Base-by-base conservation (phyloP, 192 early-diverging fungal species). In the Dimargaris cristalligena region DNA sequence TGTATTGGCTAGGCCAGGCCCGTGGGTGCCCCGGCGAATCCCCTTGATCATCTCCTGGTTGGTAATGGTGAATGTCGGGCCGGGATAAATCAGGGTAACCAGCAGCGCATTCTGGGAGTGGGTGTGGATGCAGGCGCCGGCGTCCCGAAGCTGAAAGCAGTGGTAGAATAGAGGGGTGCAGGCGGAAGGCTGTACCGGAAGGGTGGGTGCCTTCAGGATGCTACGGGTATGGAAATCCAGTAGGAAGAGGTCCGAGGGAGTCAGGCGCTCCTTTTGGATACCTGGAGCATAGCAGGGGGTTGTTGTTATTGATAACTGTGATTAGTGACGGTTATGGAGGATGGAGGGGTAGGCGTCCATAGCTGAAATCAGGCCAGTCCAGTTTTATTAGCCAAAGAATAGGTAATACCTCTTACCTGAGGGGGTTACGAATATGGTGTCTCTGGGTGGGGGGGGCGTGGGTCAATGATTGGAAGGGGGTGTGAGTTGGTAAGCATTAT, bases 41-140 rank as follows among this genome's bases (percentile, higher is more conserved):
- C 94, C 94, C 74, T 97, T 97, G 74, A 97, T 97, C 94, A 97
- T 97, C 66, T 97, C 94, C 66, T 95, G 92, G 68, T 95, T 90
- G 10, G 89, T 88, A 58, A 97, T 93, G 14, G 67, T 67, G 72
- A 97, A 97, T 48, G 75, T 79, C 8, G 80, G 71, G 11, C 83
- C 82, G 14, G 72, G 52, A 60, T 76, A 90, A 41, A 97, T 67
- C 65, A 97, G 66, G 0, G 94, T 95, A 4, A 72, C 90, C 82
- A 97, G 84, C 23, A 97, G 91, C 1, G 94, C 94, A 65, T 89
- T 76, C 66, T 94, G 91, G 32, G 92, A 95, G 72, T 97, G 94
- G 3, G 92, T 94, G 67, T 97, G 92, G 65, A 97, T 92, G 74
- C 92, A 95, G 3, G 90, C 89, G 32, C 84, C 84, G 28, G 92